Evolutionary conservation across 306 rosid genomes (phyloP).

Genomic region (barrel medic (Medicago truncatula)): DNA sequence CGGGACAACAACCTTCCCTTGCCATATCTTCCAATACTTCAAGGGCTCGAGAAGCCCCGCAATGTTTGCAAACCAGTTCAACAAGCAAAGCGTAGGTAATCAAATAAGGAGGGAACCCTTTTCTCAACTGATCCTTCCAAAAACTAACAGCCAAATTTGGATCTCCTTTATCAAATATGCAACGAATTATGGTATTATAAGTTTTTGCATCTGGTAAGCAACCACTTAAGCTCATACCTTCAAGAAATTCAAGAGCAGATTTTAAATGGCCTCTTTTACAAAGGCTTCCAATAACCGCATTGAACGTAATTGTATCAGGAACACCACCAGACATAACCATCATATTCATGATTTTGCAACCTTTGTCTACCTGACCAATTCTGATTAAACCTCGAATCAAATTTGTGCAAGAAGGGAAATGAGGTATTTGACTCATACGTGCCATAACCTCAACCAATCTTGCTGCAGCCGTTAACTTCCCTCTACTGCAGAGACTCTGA

Average conservation of each 20-base stretch:
- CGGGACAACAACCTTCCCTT: constrained; percentile 84
- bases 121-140: constrained; percentile 83
- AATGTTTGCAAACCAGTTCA: constrained; percentile 73
- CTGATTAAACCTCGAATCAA: constrained; percentile 74
- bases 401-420: constrained; percentile 71
- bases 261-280: constrained; percentile 66
- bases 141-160: constrained; percentile 68
- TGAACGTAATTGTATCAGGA: constrained; percentile 79
- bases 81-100: constrained; percentile 78
- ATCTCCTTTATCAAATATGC: constrained; percentile 61
- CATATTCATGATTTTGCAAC: constrained; percentile 59
- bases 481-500: constrained; percentile 61
- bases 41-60: constrained; percentile 66
- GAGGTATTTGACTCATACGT: constrained; percentile 74
- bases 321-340: constrained; percentile 85
- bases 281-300: constrained; percentile 72
- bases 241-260: constrained; percentile 68
- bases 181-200: constrained; percentile 74
- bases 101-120: constrained; percentile 86
- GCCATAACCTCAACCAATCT: constrained; percentile 80
- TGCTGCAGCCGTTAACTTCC: constrained; percentile 64
- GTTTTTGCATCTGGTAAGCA: constrained; percentile 87
- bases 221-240: constrained; percentile 83
- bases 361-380: constrained; percentile 55
- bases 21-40: constrained; percentile 86